Base-by-base conservation (phyloP, 129 eudicot genomes). In the Centella asiatica region DNA sequence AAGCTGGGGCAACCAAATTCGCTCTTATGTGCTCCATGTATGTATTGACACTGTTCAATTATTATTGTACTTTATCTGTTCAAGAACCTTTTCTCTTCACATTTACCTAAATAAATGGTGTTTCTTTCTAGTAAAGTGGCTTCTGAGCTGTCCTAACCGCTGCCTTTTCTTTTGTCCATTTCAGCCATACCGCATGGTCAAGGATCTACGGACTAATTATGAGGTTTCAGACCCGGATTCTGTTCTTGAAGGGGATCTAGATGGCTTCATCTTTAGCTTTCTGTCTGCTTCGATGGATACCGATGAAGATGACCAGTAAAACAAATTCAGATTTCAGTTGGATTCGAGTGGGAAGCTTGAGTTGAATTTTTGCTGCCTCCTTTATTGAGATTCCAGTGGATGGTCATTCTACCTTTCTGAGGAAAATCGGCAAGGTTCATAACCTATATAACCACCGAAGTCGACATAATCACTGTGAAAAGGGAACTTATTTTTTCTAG, bases 181-280 rank as follows among this genome's bases (percentile, higher is more conserved):
- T 62, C 88, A 89, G 97, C 97, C 97, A 46, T 85, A 85, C 62
- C 87, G 84, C 59, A 85, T 85, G 97, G 97, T 89, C 71, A 89
- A 89, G 80, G 97, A 89, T 76, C 83, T 82, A 40, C 65, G 95
- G 42, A 89, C 97, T 0, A 82, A 80, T 53, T 85, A 74, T 49
- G 97, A 89, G 79, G 95, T 89, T 67, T 89, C 97, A 5, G 84
- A 89, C 66, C 86, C 97, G 34, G 95, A 83, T 69, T 78, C 89
- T 13, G 97, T 90, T 32, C 95, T 90, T 24, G 89, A 78, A 68
- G 97, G 97, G 57, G 92, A 85, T 70, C 65, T 90, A 7, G 95
- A 90, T 65, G 88, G 77, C 60, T 90, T 86, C 73, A 83, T 90
- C 71, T 56, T 90, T 69, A 90, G 93, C 81, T 90, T 71, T 78